Conservation (phyloP, 768 basidiomycete genomes). For the Boletus rex-veris region DNA sequence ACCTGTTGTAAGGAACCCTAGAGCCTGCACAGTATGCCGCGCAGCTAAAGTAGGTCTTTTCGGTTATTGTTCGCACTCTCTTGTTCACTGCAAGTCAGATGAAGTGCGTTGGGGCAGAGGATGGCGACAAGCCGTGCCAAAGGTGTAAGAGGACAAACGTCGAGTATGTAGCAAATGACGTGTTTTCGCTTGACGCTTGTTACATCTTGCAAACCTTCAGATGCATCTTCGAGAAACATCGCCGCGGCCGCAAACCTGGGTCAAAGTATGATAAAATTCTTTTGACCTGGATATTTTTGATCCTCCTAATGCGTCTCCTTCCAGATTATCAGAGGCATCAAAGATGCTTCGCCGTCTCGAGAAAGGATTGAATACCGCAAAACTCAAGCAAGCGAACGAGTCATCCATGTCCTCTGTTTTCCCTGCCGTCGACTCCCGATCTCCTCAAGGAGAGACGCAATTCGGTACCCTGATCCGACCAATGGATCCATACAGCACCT, state of each 20-base stretch:
- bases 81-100: constrained; percentile 48
- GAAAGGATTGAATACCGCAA: constrained; percentile 75
- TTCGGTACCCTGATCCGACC: constrained; percentile 30
- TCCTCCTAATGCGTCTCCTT: constrained; percentile 10
- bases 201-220: constrained; percentile 36
- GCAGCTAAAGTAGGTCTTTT: constrained; percentile 62
- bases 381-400: constrained; percentile 57
- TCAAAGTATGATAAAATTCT: constrained; percentile 60
- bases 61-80: constrained; percentile 11
- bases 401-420: constrained; percentile 33
- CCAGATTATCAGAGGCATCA: constrained; percentile 80
- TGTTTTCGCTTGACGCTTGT: constrained; percentile 2
- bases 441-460: constrained; percentile 25
- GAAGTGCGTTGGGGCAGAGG: constrained; percentile 90
- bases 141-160: constrained; percentile 79
- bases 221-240: constrained; percentile 86
- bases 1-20: constrained; percentile 47
- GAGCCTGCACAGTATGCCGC: constrained; percentile 82
- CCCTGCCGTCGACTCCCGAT: constrained; percentile 30
- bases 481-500: constrained; percentile 28
- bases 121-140: constrained; percentile 76
- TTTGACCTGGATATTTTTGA: neutral
- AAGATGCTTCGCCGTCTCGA: constrained; percentile 86
- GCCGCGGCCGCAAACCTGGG: constrained; percentile 83
- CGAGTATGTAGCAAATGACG: constrained; percentile 46